These are phyloP conservation scores for Epichloe glyceriae DNA, from an alignment of 2,329 filamentous ascomycete genomes.

Conservation along the genomic window DNA sequence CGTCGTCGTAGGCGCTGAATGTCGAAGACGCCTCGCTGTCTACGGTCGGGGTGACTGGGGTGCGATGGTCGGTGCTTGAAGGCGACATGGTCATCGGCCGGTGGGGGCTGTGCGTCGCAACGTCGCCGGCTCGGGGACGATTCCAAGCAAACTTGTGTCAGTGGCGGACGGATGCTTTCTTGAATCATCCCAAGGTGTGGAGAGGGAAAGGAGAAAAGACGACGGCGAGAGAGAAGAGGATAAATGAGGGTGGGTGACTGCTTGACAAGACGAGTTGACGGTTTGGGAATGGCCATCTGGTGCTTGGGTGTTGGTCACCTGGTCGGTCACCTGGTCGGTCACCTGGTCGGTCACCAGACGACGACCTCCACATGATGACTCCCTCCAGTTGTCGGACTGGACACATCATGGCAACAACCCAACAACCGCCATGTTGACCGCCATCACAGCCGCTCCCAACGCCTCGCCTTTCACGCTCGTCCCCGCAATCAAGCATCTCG, in stretches of 20 bases:
- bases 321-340: too few relatives aligned
- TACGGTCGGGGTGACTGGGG: neutral
- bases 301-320: too few relatives aligned
- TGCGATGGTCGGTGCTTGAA: conserved; percentile 3
- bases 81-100: conserved; percentile 3
- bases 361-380: too few relatives aligned
- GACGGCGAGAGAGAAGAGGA: neutral
- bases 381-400: too few relatives aligned
- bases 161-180: neutral
- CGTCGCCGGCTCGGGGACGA: neutral
- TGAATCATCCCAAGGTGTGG: neutral
- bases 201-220: neutral
- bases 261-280: too few relatives aligned
- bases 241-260: neutral
- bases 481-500: conserved; percentile 34
- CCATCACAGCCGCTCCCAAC: conserved; percentile 13
- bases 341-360: too few relatives aligned
- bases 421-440: conserved; percentile 4
- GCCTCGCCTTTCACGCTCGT: conserved; percentile 15
- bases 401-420: neutral
- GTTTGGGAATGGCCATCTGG: too few relatives aligned
- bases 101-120: neutral
- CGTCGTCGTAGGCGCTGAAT: conserved; percentile 4
- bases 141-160: neutral
- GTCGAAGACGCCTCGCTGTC: conserved; percentile 3